Evolutionary conservation across 371 early-diverging fungal genomes (phyloP).

Genomic region (Haplosporangium sp.): DNA sequence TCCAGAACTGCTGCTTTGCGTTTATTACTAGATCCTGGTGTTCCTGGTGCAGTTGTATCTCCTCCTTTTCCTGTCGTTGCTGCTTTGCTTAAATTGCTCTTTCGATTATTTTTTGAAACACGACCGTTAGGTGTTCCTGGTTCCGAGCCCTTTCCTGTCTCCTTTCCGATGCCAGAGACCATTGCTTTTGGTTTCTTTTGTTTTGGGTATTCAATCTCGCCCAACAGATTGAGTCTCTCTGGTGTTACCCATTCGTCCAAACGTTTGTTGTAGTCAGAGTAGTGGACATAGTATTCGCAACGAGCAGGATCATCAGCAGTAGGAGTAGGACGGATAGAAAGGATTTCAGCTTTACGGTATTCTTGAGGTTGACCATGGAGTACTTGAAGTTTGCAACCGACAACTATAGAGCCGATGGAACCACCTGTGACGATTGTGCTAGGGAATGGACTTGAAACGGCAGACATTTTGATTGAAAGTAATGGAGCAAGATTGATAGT

Average conservation of each 20-base stretch:
- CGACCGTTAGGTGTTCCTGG: constrained; percentile 43
- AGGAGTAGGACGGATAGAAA: constrained; percentile 80
- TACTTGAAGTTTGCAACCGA: constrained; percentile 57
- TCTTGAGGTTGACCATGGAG: constrained; percentile 57
- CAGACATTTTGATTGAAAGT: constrained; percentile 20
- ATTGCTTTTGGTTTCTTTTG: constrained; percentile 62
- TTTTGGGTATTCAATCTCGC: constrained; percentile 84
- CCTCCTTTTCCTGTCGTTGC: constrained; percentile 53
- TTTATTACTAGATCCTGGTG: constrained; percentile 30
- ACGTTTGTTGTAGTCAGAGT: constrained; percentile 98
- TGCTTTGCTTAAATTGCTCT: constrained; percentile 46
- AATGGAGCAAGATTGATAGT: neutral
- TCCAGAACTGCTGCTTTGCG: constrained; percentile 56
- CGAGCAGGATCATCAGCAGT: constrained; percentile 51
- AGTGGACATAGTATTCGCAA: constrained; percentile 98
- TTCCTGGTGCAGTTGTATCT: constrained; percentile 32
- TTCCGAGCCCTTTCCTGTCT: constrained; percentile 56
- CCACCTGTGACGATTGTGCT: constrained; percentile 44
- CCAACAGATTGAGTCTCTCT: constrained; percentile 76
- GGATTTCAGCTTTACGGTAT: constrained; percentile 91
- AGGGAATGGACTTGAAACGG: constrained; percentile 52
- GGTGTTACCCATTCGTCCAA: constrained; percentile 98
- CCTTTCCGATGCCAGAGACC: constrained; percentile 55
- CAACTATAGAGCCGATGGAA: constrained; percentile 43
- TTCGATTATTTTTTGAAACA: constrained; percentile 42